phyloP scores from a whole-genome alignment of 106 monocot species.

The Dendrobium huoshanense region DNA sequence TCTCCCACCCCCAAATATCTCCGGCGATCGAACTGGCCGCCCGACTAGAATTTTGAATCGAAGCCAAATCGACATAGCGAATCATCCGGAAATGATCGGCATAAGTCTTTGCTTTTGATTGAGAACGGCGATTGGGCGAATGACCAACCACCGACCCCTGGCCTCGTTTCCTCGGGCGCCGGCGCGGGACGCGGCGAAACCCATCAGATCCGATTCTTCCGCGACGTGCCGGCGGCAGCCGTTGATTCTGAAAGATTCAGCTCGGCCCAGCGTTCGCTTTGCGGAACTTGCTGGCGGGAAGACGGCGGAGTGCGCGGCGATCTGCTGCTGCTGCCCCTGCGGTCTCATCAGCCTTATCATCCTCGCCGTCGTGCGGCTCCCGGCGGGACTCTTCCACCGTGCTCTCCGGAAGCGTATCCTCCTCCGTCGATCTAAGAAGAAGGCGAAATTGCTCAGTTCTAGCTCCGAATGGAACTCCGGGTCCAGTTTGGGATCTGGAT shows the following conservation, averaged over 20 bases:
- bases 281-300: constrained; percentile 34
- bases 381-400: constrained; percentile 22
- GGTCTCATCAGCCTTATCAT: constrained; percentile 24
- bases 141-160: not conserved
- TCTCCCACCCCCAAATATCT: no score
- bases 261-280: not conserved
- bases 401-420: constrained; percentile 6
- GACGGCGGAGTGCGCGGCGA: constrained; percentile 37
- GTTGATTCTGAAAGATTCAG: not conserved
- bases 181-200: no score
- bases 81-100: no score
- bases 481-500: not conserved
- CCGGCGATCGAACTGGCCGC: no score
- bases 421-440: constrained; percentile 5
- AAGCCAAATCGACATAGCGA: no score
- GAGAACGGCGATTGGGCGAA: not conserved
- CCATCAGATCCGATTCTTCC: no score
- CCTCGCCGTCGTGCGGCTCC: constrained; percentile 24
- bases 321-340: constrained; percentile 45
- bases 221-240: not conserved
- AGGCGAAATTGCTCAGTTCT: not conserved
- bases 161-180: no score
- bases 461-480: not conserved
- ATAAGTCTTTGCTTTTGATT: no score
- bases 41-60: no score